A percentile compares a stretch with the other conserved stretches of the same genome.
Conservation (phyloP, 768 basidiomycete genomes). For the Dioszegia aurantiaca region DNA sequence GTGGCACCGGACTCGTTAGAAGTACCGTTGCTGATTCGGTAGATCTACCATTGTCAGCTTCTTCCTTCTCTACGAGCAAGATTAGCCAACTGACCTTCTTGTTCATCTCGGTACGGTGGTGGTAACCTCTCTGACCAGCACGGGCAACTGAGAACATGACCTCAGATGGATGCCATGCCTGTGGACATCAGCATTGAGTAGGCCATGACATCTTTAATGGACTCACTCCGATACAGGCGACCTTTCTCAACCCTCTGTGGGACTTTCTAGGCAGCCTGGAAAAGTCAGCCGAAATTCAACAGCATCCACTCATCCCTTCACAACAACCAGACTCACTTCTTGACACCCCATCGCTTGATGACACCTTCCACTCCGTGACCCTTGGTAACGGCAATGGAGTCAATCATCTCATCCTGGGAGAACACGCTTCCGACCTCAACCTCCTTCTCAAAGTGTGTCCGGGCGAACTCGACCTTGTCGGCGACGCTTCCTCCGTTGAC, state of each 20-base stretch:
- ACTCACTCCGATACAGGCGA: conserved; percentile 61
- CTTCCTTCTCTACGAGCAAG: conserved; percentile 10
- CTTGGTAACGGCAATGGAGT: conserved; percentile 97
- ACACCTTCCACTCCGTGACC: conserved; percentile 99
- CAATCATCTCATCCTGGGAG: conserved; percentile 94
- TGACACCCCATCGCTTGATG: conserved; percentile 98
- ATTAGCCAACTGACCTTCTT: conserved; percentile 54
- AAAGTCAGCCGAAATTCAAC: no score
- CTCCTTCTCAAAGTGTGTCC: conserved; percentile 93
- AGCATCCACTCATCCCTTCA: neutral
- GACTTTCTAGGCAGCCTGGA: conserved; percentile 81
- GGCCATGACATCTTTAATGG: conserved; percentile 41
- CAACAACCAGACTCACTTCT: conserved; percentile 55
- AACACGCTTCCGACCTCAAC: conserved; percentile 80
- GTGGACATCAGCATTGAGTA: neutral
- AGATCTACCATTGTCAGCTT: conserved; percentile 52
- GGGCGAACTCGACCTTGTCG: conserved; percentile 96
- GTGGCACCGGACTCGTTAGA: conserved; percentile 86
- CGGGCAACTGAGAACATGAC: conserved; percentile 99
- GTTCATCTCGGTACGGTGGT: conserved; percentile 54
- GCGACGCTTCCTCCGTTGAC: conserved; percentile 89
- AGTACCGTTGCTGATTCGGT: conserved; percentile 78
- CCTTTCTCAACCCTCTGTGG: conserved; percentile 89
- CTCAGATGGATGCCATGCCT: conserved; percentile 55
- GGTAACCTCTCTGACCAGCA: conserved; percentile 89